phyloP scores from a whole-genome alignment of 768 basidiomycete species.

The Podaxis pistillaris region DNA sequence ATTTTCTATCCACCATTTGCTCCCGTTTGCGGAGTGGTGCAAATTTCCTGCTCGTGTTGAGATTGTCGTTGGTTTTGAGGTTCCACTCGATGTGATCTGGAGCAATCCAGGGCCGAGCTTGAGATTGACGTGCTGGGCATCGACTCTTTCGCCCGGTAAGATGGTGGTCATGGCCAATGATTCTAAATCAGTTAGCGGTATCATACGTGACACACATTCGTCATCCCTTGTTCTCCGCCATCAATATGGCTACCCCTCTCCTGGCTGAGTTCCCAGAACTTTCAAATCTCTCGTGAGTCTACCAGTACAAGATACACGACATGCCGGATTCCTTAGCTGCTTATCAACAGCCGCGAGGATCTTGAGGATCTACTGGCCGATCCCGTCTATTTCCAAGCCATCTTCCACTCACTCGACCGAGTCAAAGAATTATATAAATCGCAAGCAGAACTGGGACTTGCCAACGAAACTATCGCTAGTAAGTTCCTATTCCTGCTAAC shows the following conservation, averaged over 20 bases:
- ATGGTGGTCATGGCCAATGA: constrained; percentile 41
- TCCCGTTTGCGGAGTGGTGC: constrained; percentile 67
- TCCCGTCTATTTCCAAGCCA: constrained; percentile 81
- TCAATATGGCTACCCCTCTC: constrained; percentile 42
- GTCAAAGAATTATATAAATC: constrained; percentile 76
- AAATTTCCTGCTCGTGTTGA: constrained; percentile 72
- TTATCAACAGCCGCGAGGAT: constrained; percentile 67
- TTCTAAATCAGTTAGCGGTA: constrained; percentile 22
- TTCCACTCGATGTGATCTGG: constrained; percentile 36
- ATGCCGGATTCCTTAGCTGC: not conserved
- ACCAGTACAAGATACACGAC: not conserved
- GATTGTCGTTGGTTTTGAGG: constrained; percentile 34
- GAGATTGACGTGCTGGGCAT: constrained; percentile 73
- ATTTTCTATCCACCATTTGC: constrained; percentile 87
- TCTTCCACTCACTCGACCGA: constrained; percentile 74
- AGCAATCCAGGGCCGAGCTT: constrained; percentile 85
- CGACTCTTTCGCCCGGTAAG: constrained; percentile 79
- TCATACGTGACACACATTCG: constrained; percentile 10
- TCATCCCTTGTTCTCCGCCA: constrained; percentile 11
- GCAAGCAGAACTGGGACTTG: constrained; percentile 75
- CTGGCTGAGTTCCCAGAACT: constrained; percentile 72
- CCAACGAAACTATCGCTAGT: constrained; percentile 89
- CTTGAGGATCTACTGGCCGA: constrained; percentile 88
- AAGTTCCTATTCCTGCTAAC: constrained; percentile 28
- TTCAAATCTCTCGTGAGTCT: constrained; percentile 63